Percentiles rank a stretch among this genome's conserved stretches.
Evolutionary conservation across 225 moss, liverwort and hornwort species (phyloP).

Genomic region (Neckera pumila): DNA sequence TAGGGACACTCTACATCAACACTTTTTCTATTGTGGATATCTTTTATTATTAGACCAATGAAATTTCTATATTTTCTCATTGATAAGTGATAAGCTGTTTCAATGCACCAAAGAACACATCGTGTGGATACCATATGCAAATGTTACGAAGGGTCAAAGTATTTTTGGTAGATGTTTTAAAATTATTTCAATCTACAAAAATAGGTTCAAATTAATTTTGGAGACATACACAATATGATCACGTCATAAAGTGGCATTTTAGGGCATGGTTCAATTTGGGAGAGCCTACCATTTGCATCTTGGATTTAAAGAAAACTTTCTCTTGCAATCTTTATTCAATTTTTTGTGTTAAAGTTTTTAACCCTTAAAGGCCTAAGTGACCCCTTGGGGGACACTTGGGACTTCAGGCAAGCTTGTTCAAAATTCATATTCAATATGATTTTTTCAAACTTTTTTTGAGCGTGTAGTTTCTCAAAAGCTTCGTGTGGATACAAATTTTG

Average conservation of each 20-base stretch:
- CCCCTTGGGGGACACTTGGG: too few species aligned
- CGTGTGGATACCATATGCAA: neutral
- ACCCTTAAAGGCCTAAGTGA: too few species aligned
- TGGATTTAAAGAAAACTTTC: too few species aligned
- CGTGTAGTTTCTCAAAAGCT: too few species aligned
- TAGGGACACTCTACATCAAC: rapidly evolving
- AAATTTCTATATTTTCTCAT: neutral
- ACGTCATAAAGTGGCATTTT: neutral
- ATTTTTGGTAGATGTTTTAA: neutral
- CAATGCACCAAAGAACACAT: neutral
- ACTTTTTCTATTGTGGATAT: neutral
- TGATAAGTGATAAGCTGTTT: neutral
- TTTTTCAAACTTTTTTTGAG: too few species aligned
- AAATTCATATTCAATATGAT: too few species aligned
- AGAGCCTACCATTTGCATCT: neutral
- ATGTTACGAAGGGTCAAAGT: neutral
- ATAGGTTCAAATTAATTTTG: neutral
- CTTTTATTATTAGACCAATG: rapidly evolving
- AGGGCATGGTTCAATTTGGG: rapidly evolving
- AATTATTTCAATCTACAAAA: too few species aligned
- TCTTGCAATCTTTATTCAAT: too few species aligned
- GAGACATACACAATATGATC: neutral
- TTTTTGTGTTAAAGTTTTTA: too few species aligned
- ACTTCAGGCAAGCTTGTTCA: too few species aligned
- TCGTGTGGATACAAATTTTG: too few species aligned